Conservation (phyloP, 2,329 filamentous ascomycete genomes). For the Calonectria pauciramosa region DNA sequence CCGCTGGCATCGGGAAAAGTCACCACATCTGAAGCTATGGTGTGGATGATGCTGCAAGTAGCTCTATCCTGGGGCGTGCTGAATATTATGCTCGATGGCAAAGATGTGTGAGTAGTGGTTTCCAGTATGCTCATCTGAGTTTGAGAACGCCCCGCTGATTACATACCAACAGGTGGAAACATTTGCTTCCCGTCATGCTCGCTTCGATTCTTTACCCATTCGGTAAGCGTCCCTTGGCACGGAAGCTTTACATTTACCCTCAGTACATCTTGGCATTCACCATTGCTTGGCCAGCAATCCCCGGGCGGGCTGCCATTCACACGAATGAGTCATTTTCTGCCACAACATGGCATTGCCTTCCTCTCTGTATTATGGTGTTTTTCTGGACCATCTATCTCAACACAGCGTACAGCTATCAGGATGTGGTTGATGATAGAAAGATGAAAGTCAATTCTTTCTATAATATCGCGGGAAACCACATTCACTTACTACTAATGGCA, state of each 20-base stretch:
- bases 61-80: not conserved
- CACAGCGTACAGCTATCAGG: not conserved
- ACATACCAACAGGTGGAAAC: not conserved
- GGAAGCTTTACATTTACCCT: not conserved
- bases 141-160: not conserved
- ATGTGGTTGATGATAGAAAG: not conserved
- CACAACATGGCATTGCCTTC: not conserved
- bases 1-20: not conserved
- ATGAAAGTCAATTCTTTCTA: not conserved
- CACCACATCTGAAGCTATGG: not conserved
- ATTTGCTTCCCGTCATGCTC: not conserved
- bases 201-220: not conserved
- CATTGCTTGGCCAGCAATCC: not conserved
- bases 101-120: not conserved
- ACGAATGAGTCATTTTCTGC: not conserved
- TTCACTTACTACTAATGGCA: not conserved
- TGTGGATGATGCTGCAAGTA: not conserved
- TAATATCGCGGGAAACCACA: not conserved
- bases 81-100: not conserved
- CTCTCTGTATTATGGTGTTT: not conserved
- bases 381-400: not conserved
- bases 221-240: not conserved
- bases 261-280: not conserved
- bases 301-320: not conserved
- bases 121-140: too few relatives aligned